These are phyloP conservation scores for Ceratocystis eucalypticola DNA, from an alignment of 2,329 filamentous ascomycete species.

Conservation along the genomic window DNA sequence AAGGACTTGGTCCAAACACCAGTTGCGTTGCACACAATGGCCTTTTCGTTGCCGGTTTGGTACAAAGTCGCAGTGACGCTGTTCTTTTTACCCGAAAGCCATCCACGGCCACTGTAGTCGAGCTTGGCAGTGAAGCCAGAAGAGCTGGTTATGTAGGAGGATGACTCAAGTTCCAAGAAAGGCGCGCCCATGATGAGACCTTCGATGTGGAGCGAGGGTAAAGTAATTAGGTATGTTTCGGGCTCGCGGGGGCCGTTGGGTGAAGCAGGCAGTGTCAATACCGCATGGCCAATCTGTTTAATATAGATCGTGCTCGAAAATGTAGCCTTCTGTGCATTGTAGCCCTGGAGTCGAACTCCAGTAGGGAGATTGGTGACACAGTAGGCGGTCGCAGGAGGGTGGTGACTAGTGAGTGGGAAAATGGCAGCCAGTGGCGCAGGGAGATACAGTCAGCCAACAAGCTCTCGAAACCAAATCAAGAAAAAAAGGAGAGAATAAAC, in stretches of 20 bases:
- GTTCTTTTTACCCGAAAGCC: slow-evolving; percentile 94
- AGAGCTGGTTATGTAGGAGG: slow-evolving; percentile 73
- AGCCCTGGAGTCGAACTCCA: slow-evolving; percentile 67
- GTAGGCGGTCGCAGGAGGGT: slow-evolving; percentile 90
- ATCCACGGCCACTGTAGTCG: slow-evolving; percentile 86
- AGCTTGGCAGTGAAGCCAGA: slow-evolving; percentile 80
- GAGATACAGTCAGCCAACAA: neutral
- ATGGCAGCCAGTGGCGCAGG: neutral
- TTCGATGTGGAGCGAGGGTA: slow-evolving; percentile 86
- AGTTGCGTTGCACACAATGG: slow-evolving; percentile 63
- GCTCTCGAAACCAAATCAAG: neutral
- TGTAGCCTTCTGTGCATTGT: slow-evolving; percentile 92
- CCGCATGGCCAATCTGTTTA: slow-evolving; percentile 83
- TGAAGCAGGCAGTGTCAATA: slow-evolving; percentile 54
- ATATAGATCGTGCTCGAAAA: slow-evolving; percentile 90
- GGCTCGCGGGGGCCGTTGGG: slow-evolving; percentile 26
- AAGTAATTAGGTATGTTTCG: slow-evolving; percentile 78
- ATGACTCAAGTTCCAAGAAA: slow-evolving; percentile 80
- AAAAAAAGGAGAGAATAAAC: neutral
- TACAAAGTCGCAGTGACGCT: slow-evolving; percentile 65
- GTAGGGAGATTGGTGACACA: slow-evolving; percentile 76
- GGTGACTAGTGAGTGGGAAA: slow-evolving; percentile 44
- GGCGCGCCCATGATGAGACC: slow-evolving; percentile 75
- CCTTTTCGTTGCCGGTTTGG: slow-evolving; percentile 56
- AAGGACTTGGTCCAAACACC: slow-evolving; percentile 86